phyloP scores from a whole-genome alignment of 2,329 filamentous ascomycete species.

The Rhynchosporium secalis region DNA sequence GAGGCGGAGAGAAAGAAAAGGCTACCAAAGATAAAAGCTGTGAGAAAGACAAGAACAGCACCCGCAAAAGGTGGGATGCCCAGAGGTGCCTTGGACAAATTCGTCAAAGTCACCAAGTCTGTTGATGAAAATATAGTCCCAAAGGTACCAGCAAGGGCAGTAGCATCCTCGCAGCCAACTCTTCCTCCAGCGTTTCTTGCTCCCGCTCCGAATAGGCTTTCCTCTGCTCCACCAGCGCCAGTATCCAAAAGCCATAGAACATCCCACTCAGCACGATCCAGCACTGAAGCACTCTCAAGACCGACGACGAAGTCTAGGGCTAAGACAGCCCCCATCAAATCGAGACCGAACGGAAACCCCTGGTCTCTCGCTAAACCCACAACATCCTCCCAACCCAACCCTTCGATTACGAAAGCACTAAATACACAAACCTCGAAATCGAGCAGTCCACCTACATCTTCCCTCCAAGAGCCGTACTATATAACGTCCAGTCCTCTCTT shows the following conservation, averaged over 20 bases:
- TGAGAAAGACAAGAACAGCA: conserved; percentile 31
- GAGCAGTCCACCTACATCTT: conserved; percentile 1
- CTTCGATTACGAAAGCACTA: conserved; percentile 19
- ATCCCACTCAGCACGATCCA: conserved; percentile 13
- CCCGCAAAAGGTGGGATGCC: conserved; percentile 33
- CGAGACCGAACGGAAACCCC: conserved; percentile 24
- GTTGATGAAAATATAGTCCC: conserved; percentile 9
- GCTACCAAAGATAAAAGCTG: conserved; percentile 32
- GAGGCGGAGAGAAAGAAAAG: conserved; percentile 36
- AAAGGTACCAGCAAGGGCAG: conserved; percentile 16
- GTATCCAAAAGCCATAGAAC: neutral
- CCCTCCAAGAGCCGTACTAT: neutral
- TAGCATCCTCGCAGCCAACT: conserved; percentile 20
- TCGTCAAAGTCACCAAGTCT: conserved; percentile 37
- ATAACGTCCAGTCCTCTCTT: conserved; percentile 17
- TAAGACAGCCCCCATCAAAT: conserved; percentile 17
- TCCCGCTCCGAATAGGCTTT: conserved; percentile 24
- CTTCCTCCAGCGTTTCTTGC: conserved; percentile 30
- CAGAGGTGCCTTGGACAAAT: conserved; percentile 40
- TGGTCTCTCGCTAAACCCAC: conserved; percentile 22
- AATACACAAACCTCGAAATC: neutral
- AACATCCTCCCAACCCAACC: conserved; percentile 13
- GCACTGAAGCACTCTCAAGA: conserved; percentile 11
- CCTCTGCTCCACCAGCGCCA: conserved; percentile 8
- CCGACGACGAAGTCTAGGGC: conserved; percentile 3